Evolutionary conservation across 2,329 filamentous ascomycete genomes (phyloP).

Genomic region (Helicocarpus griseus): DNA sequence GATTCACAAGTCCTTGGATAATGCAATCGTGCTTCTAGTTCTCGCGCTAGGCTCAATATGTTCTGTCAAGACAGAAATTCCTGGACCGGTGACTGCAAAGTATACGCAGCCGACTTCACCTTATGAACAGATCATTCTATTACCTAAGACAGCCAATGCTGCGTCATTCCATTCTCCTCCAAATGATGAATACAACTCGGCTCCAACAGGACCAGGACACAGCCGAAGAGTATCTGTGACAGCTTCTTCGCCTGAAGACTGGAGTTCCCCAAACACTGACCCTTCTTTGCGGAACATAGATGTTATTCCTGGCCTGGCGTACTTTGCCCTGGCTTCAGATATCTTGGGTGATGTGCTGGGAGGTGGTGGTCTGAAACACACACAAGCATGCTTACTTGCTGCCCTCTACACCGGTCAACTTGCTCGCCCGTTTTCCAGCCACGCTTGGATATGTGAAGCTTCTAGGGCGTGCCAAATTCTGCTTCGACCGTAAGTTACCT

Average conservation of each 20-base stretch:
- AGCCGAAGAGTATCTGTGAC: constrained; percentile 9
- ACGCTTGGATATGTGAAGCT: constrained; percentile 55
- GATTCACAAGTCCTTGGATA: constrained; percentile 58
- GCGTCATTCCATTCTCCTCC: not conserved
- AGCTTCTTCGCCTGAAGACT: constrained; percentile 5
- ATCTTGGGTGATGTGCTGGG: constrained; percentile 76
- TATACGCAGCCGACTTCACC: constrained; percentile 10
- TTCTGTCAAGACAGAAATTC: constrained; percentile 38
- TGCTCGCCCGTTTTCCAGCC: constrained; percentile 78
- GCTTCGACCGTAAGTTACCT: constrained; percentile 56
- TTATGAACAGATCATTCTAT: constrained; percentile 6
- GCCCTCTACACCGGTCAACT: constrained; percentile 85
- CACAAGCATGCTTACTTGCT: constrained; percentile 75
- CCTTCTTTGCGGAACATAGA: constrained; percentile 57
- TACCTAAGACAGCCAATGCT: not conserved
- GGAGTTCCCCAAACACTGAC: constrained; percentile 15
- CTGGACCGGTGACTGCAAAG: constrained; percentile 39
- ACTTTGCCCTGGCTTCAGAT: constrained; percentile 76
- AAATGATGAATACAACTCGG: not conserved
- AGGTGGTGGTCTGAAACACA: constrained; percentile 69
- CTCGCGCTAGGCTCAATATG: constrained; percentile 83
- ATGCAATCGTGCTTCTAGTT: constrained; percentile 71
- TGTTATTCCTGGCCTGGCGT: constrained; percentile 77
- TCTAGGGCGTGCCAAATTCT: constrained; percentile 58
- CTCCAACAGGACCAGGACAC: constrained; percentile 8